Conservation (phyloP, 1,284 basidiomycete species). For the Ceratobasidium sp. region DNA sequence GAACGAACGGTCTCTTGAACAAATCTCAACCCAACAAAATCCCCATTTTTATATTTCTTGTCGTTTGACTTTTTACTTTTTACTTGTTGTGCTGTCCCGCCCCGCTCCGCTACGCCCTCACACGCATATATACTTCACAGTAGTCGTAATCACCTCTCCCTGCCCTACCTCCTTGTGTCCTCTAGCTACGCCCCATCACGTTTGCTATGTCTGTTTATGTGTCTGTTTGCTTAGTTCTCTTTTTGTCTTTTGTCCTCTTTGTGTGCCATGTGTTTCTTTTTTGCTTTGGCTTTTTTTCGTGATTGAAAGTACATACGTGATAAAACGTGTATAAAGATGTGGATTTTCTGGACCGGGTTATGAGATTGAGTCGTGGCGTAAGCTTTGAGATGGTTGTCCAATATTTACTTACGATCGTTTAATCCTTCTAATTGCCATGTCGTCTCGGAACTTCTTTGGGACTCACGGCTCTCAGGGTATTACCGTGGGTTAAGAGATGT, state of each 20-base stretch:
- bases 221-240: too few relatives aligned
- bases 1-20: slow-evolving; percentile 19
- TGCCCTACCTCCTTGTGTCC: not conserved
- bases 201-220: too few relatives aligned
- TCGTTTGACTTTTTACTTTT: not conserved
- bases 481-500: too few relatives aligned
- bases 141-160: slow-evolving; percentile 10
- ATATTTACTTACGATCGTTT: not conserved
- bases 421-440: too few relatives aligned
- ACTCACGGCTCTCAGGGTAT: too few relatives aligned
- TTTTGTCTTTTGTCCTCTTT: not conserved
- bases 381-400: not conserved
- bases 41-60: slow-evolving; percentile 11
- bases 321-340: slow-evolving; percentile 14
- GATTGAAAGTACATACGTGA: slow-evolving; percentile 20
- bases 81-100: slow-evolving; percentile 11
- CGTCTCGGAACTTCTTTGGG: too few relatives aligned
- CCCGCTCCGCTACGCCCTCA: not conserved
- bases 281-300: slow-evolving; percentile 12
- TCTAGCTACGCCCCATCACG: too few relatives aligned
- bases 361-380: not conserved
- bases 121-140: not conserved
- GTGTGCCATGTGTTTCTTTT: slow-evolving; percentile 1
- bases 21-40: slow-evolving; percentile 6
- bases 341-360: not conserved